Evolutionary conservation across 2,329 filamentous ascomycete genomes (phyloP), one percentile per base, ranked within the genome.

Genomic region (Alternaria arborescens): DNA sequence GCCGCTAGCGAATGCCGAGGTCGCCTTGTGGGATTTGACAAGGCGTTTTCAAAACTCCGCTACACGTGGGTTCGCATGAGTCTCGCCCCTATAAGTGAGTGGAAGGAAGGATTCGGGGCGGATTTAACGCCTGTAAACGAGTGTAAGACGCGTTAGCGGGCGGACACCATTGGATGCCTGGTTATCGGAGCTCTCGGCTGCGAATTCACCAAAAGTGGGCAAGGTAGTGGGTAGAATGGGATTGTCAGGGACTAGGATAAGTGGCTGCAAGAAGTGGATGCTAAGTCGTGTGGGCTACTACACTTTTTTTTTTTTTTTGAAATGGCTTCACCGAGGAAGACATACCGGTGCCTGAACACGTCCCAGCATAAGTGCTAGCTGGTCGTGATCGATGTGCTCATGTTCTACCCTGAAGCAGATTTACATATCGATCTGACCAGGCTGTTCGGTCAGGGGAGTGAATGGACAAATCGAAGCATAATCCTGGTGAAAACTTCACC

Each of bases 31-130:
- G 41, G 52, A 57, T 42, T 34, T 40, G 32, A 40, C 28, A 38
- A 53, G 42, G 54, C 55, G 53, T 55, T 40, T 38, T 36, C n/a
- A 51, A 38, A 60, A 38, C 40, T 57, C 54, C 47, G 55, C 36
- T 47, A 54, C 51, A 54, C 43, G 47, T 61, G 55, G 62, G 46
- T 48, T 58, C 20, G 55, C 64, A 60, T 61, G 34, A 64, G 52
- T 50, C 47, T 67, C 42, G 54, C 50, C 44, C 41, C 50, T 57
- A 58, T 30, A 14, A 22, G 41, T 42, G 22, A 54, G 46, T 32
- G 10, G 28, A 32, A 55, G 28, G 38, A 34, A 56, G 43, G 30
- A 46, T 34, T 42, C 40, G 36, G 52, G 48, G 59, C 56, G 48
- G 30, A 38, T 34, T 36, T 53, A 30, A 43, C 47, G 34, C 52